Base-by-base conservation (phyloP, 2,329 filamentous ascomycete genomes). In the Microdochium bolleyi region DNA sequence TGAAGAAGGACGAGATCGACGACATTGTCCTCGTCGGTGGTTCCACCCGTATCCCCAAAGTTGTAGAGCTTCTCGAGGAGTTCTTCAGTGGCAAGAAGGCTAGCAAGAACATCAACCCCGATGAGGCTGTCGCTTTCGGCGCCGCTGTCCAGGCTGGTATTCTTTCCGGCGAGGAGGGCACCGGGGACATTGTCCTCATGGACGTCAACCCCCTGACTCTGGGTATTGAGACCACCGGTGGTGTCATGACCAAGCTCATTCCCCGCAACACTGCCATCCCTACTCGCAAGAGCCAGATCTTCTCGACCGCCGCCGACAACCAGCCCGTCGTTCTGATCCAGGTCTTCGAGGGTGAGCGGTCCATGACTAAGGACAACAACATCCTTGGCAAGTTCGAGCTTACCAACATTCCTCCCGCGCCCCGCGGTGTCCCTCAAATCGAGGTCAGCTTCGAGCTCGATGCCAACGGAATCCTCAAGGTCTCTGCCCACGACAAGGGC, bases 71-170 rank as follows among this genome's bases (percentile, higher is more conserved):
- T 69, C 88, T 97, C 61, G 91, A 97, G 80, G 92, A 97, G 75
- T 97, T 83, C 83, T 97, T 97, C 72, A 78, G 70, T 64, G 87
- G 92, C 73, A 97, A 97, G 89, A 92, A 94, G 82, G 91, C 92
- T 64, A 92, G 88, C 83, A 97, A 97, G 89, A 90, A 91, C 76
- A 96, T 99, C 73, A 97, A 97, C 84, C 94, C 94, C 64, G 94
- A 99, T 69, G 94, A 97, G 81, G 94, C 94, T 77, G 94, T 97
- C 63, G 94, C 94, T 68, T 97, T 92, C 71, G 94, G 94, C 77
- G 94, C 94, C 59, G 92, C 94, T 62, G 91, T 97, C 63, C 94
- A 99, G 78, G 94, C 88, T 77, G 92, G 92, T 87, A 85, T 97
- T 67, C 81, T 99, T 57, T 88, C 91, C 62, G 91, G 91, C 61